Evolutionary conservation across 495 filamentous ascomycete species (phyloP).

Genomic region (Baudoinia panamericana): DNA sequence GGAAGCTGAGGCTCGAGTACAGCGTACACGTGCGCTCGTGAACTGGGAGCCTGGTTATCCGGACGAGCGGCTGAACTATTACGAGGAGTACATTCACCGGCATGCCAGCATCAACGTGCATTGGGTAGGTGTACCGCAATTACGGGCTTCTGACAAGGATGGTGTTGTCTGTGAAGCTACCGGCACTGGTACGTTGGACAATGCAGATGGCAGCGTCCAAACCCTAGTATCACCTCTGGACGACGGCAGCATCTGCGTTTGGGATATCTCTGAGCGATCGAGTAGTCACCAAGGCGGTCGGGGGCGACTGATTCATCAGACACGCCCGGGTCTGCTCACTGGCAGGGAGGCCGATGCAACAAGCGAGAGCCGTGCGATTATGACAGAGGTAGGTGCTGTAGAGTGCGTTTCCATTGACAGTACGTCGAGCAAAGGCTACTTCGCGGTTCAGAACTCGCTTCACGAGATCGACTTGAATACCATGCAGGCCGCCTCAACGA

Average conservation of each 20-base stretch:
- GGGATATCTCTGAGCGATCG: conserved; percentile 59
- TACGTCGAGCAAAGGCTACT: conserved; percentile 53
- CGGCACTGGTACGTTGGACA: conserved; percentile 53
- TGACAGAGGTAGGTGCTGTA: conserved; percentile 56
- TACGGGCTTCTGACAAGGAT: conserved; percentile 25
- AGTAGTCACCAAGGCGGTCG: conserved; percentile 21
- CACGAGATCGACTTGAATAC: conserved; percentile 78
- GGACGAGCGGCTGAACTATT: conserved; percentile 59
- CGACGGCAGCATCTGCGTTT: conserved; percentile 73
- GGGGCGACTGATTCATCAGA: conserved; percentile 53
- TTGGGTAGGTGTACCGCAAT: conserved; percentile 56
- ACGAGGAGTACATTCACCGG: conserved; percentile 75
- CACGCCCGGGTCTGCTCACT: conserved; percentile 49
- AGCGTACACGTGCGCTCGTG: conserved; percentile 44
- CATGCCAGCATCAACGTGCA: conserved; percentile 58
- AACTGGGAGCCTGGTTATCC: conserved; percentile 76
- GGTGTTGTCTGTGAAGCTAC: conserved; percentile 36
- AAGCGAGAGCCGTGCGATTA: conserved; percentile 30
- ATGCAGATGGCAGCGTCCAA: conserved; percentile 33
- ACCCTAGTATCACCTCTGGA: conserved; percentile 68
- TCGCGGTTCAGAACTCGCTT: conserved; percentile 62
- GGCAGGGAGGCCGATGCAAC: conserved; percentile 17
- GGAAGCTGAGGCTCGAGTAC: conserved; percentile 26
- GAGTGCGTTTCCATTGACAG: conserved; percentile 78
- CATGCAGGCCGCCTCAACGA: conserved; percentile 53